These are phyloP conservation scores for Phytopythium vexans DNA, from an alignment of 352 stramenopile species.

Conservation along the genomic window DNA sequence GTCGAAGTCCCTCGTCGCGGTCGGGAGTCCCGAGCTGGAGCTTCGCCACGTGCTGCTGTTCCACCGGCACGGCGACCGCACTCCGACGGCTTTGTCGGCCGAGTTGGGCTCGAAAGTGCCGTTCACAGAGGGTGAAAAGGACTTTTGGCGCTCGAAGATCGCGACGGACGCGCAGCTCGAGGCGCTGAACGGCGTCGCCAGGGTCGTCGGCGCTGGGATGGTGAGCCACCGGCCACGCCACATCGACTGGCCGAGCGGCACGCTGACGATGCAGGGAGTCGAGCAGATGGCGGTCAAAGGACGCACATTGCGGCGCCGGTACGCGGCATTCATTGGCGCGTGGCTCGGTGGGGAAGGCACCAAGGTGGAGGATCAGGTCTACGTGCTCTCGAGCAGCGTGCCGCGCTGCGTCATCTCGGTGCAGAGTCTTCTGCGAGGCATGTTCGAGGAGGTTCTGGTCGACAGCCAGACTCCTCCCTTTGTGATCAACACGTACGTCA, in stretches of 20 bases:
- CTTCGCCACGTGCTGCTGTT: conserved; percentile 73
- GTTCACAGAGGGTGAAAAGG: conserved; percentile 48
- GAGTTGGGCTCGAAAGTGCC: conserved; percentile 46
- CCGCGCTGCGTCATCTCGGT: conserved; percentile 75
- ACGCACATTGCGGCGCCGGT: conserved; percentile 36
- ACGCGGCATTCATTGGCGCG: conserved; percentile 34
- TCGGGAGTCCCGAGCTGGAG: conserved; percentile 35
- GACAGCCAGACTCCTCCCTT: conserved; percentile 28
- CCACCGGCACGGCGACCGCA: conserved; percentile 77
- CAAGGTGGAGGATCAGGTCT: conserved; percentile 45
- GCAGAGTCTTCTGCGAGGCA: conserved; percentile 66
- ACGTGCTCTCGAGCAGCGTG: conserved; percentile 75
- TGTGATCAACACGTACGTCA: conserved; percentile 56
- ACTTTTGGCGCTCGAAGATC: conserved; percentile 59
- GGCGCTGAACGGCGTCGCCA: conserved; percentile 39
- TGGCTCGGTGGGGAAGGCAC: conserved; percentile 1
- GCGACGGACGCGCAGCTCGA: conserved; percentile 50
- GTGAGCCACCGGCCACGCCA: conserved; percentile 38
- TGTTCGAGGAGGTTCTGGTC: conserved; percentile 41
- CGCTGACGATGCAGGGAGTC: conserved; percentile 61
- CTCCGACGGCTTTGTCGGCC: conserved; percentile 66
- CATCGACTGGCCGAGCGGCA: conserved; percentile 43
- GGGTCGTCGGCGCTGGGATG: conserved; percentile 41
- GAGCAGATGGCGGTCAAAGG: conserved; percentile 72
- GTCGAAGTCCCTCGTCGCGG: too few relatives aligned